These are phyloP conservation scores for Epichloe glyceriae DNA, from an alignment of 2,329 filamentous ascomycete species.

Conservation along the genomic window DNA sequence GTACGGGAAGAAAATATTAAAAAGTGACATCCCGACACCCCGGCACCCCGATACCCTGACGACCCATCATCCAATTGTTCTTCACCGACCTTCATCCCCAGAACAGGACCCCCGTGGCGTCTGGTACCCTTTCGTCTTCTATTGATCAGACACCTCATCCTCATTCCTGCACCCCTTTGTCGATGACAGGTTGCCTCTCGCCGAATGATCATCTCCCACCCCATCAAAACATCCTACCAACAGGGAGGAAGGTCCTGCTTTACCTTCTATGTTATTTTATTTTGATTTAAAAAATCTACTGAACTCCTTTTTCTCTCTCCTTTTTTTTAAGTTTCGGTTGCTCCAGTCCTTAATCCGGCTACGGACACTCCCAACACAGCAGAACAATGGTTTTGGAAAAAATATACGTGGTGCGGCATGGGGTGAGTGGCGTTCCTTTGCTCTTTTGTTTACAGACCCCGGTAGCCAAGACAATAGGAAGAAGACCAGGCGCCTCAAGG, in stretches of 20 bases:
- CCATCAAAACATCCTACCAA: too few species aligned
- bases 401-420: slow-evolving; percentile 64
- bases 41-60: not conserved
- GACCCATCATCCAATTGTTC: not conserved
- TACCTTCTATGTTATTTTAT: not conserved
- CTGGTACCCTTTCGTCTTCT: not conserved
- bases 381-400: slow-evolving; percentile 49
- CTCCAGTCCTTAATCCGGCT: not conserved
- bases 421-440: slow-evolving; percentile 38
- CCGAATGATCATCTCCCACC: too few species aligned
- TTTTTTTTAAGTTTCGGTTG: not conserved
- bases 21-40: not conserved
- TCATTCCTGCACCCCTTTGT: too few species aligned
- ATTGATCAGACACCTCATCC: not conserved
- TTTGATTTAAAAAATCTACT: not conserved
- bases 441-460: not conserved
- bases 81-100: not conserved
- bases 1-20: not conserved
- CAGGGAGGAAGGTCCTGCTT: too few species aligned
- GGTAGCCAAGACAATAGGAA: slow-evolving; percentile 1
- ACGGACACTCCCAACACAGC: not conserved
- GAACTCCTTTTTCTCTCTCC: not conserved
- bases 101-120: not conserved
- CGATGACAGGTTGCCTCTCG: too few species aligned
- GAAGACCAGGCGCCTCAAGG: not conserved